phyloP scores from a whole-genome alignment of 257 asterid genomes.

The Knoxia roxburghii region DNA sequence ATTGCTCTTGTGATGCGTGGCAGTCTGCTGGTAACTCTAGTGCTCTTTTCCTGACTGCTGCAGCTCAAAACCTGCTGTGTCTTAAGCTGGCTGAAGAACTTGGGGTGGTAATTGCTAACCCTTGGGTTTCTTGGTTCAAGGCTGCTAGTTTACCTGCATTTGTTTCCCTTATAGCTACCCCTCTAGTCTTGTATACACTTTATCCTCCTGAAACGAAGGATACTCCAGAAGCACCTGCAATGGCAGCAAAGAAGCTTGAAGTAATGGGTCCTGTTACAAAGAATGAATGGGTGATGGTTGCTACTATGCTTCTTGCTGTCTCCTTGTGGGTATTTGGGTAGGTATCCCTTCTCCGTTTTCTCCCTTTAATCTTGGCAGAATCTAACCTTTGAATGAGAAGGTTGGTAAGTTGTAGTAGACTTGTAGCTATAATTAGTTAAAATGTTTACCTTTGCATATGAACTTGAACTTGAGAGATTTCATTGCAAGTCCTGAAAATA shows the following conservation, averaged over 20 bases:
- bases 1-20: constrained; percentile 31
- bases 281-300: constrained; percentile 88
- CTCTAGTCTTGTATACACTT: constrained; percentile 71
- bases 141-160: constrained; percentile 92
- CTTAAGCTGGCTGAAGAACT: constrained; percentile 96
- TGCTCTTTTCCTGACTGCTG: constrained; percentile 98
- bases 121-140: constrained; percentile 96
- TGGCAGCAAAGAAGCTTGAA: constrained; percentile 75
- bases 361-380: not conserved
- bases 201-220: constrained; percentile 93
- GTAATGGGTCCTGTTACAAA: constrained; percentile 81
- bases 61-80: constrained; percentile 96
- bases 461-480: not conserved
- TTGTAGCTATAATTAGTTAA: not conserved
- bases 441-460: constrained; percentile 1
- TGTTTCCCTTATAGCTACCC: constrained; percentile 74
- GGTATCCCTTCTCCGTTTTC: constrained; percentile 12
- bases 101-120: constrained; percentile 74
- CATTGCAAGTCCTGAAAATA: no score
- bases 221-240: constrained; percentile 94
- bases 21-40: constrained; percentile 98
- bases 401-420: not conserved
- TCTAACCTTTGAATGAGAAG: not conserved
- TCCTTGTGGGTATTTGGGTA: constrained; percentile 92
- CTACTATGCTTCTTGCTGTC: constrained; percentile 96